Conservation (phyloP, 2,329 filamentous ascomycete genomes). For the Colletotrichum brevisporum region DNA sequence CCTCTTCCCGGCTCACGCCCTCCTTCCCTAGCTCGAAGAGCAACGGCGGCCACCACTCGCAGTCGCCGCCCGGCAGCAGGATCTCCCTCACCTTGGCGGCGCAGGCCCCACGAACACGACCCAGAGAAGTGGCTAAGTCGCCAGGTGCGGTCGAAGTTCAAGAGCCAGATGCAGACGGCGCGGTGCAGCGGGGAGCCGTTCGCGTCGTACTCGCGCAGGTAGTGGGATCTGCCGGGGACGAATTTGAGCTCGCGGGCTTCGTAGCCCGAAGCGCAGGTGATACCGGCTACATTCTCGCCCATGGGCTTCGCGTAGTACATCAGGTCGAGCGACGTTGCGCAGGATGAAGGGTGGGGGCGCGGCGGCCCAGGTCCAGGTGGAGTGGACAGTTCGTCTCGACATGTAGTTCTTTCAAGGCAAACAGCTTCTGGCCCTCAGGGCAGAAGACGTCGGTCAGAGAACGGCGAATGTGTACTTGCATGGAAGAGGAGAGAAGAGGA, state of each 20-base stretch:
- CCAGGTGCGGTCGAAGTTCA: too few relatives aligned
- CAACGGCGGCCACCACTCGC: too few relatives aligned
- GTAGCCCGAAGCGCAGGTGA: constrained; percentile 49
- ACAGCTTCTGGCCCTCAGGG: not conserved
- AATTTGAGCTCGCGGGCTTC: constrained; percentile 52
- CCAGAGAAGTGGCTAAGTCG: too few relatives aligned
- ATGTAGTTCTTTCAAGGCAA: not conserved
- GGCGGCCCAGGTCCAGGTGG: constrained; percentile 42
- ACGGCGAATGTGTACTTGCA: not conserved
- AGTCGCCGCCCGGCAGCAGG: too few relatives aligned
- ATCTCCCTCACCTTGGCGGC: too few relatives aligned
- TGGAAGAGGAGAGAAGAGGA: too few relatives aligned
- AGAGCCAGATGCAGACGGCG: too few relatives aligned
- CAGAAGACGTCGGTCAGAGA: constrained; percentile 3
- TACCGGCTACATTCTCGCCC: constrained; percentile 46
- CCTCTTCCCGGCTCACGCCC: too few relatives aligned
- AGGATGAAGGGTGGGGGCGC: not conserved
- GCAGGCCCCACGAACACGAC: too few relatives aligned
- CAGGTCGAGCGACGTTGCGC: constrained; percentile 41
- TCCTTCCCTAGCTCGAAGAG: too few relatives aligned
- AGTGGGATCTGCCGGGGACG: constrained; percentile 45
- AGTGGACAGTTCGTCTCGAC: constrained; percentile 5
- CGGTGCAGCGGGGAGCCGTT: too few relatives aligned
- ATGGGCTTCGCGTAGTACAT: constrained; percentile 43
- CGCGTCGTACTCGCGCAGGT: too few relatives aligned